phyloP scores from a whole-genome alignment of 306 rosid species.

The Fragaria nilgerrensis region DNA sequence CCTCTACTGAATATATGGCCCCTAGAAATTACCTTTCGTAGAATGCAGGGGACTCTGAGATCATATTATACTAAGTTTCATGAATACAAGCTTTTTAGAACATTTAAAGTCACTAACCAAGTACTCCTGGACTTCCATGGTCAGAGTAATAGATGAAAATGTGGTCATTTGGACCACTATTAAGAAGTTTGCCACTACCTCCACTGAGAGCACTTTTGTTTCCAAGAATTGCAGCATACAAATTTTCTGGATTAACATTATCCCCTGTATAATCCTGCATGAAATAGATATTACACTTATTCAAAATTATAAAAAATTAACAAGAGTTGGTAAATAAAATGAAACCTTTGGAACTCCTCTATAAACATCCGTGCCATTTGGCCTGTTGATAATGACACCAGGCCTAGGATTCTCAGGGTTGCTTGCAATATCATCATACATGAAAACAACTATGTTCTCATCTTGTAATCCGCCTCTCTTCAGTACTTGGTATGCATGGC shows the following conservation, averaged over 20 bases:
- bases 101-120: slow-evolving; percentile 32
- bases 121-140: slow-evolving; percentile 35
- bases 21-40: neutral
- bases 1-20: too few species aligned
- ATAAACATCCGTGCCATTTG: slow-evolving; percentile 38
- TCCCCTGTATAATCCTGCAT: slow-evolving; percentile 49
- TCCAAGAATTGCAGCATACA: slow-evolving; percentile 57
- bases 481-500: slow-evolving; percentile 56
- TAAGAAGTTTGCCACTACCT: slow-evolving; percentile 66
- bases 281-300: neutral
- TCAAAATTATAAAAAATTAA: neutral
- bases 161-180: slow-evolving; percentile 50
- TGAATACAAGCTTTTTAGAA: too few species aligned
- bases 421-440: slow-evolving; percentile 53
- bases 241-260: slow-evolving; percentile 19
- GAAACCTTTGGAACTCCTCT: slow-evolving; percentile 53
- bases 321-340: too few species aligned
- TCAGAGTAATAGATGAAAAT: too few species aligned
- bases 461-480: slow-evolving; percentile 45
- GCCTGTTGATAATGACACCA: slow-evolving; percentile 52
- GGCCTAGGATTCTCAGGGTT: slow-evolving; percentile 35
- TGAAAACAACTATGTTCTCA: too few species aligned
- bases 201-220: slow-evolving; percentile 47
- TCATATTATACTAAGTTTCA: too few species aligned
- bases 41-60: neutral